Conservation (phyloP, 306 rosid genomes). For the Astragalus membranaceus region DNA sequence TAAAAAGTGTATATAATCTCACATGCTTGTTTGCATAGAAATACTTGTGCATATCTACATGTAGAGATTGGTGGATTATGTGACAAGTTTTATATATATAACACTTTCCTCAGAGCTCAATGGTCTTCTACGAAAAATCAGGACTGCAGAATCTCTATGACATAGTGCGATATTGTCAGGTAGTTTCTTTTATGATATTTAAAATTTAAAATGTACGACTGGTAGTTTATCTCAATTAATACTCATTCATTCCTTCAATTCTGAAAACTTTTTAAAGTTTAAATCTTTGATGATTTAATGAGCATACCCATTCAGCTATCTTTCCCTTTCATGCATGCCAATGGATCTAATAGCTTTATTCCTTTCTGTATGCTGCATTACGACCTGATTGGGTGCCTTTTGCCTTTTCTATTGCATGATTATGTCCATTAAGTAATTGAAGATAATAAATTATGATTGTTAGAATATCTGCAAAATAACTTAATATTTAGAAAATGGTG, state of each 20-base stretch:
- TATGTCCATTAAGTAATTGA: background rate
- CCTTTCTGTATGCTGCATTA: conserved; percentile 7
- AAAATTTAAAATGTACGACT: background rate
- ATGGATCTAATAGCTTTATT: background rate
- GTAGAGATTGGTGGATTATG: conserved; percentile 1
- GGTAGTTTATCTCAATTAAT: background rate
- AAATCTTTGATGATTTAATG: conserved; percentile 4
- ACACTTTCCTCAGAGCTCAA: conserved; percentile 69
- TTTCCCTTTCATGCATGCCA: background rate
- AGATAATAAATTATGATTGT: conserved; percentile 1
- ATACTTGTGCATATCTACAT: background rate
- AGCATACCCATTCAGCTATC: background rate
- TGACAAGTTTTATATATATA: conserved; percentile 11
- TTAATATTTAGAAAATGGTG: background rate
- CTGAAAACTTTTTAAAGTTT: background rate
- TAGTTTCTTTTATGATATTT: conserved; percentile 22
- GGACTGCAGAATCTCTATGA: conserved; percentile 92
- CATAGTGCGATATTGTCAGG: conserved; percentile 87
- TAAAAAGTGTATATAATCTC: conserved; percentile 6
- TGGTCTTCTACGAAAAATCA: conserved; percentile 92
- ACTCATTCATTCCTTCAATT: background rate
- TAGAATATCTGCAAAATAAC: background rate
- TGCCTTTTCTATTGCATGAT: conserved; percentile 2
- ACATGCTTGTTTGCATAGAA: conserved; percentile 11
- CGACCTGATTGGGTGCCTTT: background rate